phyloP scores from a whole-genome alignment of 2,329 filamentous ascomycete genomes.

The Aspergillus melleus region DNA sequence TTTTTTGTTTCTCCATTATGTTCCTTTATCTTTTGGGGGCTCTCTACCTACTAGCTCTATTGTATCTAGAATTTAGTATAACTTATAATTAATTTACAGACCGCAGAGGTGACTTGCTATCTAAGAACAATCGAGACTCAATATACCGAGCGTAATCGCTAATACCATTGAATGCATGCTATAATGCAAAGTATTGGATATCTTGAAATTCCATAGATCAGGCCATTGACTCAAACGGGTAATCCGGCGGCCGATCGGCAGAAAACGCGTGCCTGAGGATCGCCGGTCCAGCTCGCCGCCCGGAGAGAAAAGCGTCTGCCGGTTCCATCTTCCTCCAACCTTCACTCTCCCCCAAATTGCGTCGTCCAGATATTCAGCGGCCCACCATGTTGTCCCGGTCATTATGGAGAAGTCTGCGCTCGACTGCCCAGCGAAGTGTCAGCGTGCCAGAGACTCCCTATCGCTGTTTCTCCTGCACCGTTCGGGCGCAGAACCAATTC shows the following conservation, averaged over 20 bases:
- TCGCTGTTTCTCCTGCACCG: constrained; percentile 54
- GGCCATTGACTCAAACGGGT: not conserved
- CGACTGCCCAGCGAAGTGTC: constrained; percentile 32
- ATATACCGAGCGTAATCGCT: too few relatives aligned
- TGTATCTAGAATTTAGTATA: too few relatives aligned
- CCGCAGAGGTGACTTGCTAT: too few relatives aligned
- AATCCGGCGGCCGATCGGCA: not conserved
- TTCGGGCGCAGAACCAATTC: constrained; percentile 39
- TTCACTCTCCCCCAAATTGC: not conserved
- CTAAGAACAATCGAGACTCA: too few relatives aligned
- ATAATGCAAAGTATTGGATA: too few relatives aligned
- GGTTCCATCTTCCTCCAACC: not conserved
- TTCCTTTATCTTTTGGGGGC: too few relatives aligned
- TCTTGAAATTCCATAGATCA: not conserved
- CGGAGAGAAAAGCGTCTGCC: not conserved
- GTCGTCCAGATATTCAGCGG: not conserved
- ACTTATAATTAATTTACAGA: too few relatives aligned
- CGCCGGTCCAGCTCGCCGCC: not conserved
- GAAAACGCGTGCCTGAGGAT: not conserved
- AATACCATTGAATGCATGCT: too few relatives aligned
- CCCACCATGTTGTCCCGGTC: constrained; percentile 36
- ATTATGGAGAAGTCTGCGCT: constrained; percentile 38
- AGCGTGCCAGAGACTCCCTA: constrained; percentile 34
- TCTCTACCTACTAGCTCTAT: too few relatives aligned
- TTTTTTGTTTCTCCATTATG: not conserved